phyloP scores from a whole-genome alignment of 768 basidiomycete genomes.

The Phaeotremella fagi region DNA sequence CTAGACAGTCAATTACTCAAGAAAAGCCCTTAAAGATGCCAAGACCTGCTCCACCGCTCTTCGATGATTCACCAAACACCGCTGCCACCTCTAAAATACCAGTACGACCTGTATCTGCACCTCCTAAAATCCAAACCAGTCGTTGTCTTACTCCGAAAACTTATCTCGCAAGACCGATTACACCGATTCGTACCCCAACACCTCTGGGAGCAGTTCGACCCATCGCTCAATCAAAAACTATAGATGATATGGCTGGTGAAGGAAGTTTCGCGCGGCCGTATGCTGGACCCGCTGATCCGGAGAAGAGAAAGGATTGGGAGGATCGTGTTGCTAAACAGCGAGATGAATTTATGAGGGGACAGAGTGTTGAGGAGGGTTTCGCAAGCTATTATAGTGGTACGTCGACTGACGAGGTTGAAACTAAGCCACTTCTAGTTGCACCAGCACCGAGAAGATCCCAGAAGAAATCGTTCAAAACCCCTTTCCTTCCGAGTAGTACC shows the following conservation, averaged over 20 bases:
- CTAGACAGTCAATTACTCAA: too few relatives aligned
- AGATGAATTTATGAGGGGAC: not conserved
- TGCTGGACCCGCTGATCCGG: not conserved
- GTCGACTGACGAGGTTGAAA: not conserved
- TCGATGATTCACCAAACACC: not conserved
- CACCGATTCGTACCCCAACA: not conserved
- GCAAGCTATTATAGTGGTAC: not conserved
- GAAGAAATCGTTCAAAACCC: not conserved
- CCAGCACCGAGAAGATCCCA: not conserved
- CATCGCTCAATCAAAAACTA: not conserved
- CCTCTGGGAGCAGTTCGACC: too few relatives aligned
- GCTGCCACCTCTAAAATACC: not conserved
- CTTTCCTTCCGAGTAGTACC: not conserved
- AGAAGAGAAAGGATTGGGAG: not conserved
- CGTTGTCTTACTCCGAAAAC: not conserved
- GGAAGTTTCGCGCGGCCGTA: not conserved
- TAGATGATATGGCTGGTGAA: not conserved
- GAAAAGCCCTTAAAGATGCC: not conserved
- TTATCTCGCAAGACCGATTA: not conserved
- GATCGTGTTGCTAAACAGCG: not conserved
- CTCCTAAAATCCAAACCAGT: not conserved
- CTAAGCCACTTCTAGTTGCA: not conserved
- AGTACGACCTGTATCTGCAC: not conserved
- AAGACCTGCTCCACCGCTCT: not conserved
- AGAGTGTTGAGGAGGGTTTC: not conserved